Conservation (phyloP, 1,284 basidiomycete genomes). For the Fomes fomentarius region DNA sequence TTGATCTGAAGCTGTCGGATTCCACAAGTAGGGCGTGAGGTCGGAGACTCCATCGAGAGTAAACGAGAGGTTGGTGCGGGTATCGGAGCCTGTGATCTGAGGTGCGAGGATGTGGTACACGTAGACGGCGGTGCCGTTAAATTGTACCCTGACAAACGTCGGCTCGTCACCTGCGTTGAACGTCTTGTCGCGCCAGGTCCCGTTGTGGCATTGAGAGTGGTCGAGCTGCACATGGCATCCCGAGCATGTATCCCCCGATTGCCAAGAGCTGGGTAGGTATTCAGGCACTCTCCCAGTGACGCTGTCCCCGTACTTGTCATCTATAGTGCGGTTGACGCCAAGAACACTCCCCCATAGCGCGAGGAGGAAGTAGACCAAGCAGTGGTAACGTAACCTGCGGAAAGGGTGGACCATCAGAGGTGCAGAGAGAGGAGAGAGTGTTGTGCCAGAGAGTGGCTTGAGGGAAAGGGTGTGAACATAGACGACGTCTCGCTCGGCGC, state of each 20-base stretch:
- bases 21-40: constrained; percentile 24
- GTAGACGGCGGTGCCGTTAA: constrained; percentile 34
- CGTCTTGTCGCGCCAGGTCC: not conserved
- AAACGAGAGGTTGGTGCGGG: constrained; percentile 30
- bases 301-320: no score
- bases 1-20: constrained; percentile 16
- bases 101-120: constrained; percentile 35
- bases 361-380: no score
- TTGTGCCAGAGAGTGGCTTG: no score
- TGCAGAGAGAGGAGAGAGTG: no score
- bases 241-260: not conserved
- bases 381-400: no score
- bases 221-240: not conserved
- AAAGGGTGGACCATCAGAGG: no score
- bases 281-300: no score
- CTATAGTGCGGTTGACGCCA: no score
- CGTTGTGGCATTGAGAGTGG: not conserved
- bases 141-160: not conserved
- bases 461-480: no score
- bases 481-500: no score
- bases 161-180: not conserved
- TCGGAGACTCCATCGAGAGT: constrained; percentile 26
- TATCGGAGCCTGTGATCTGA: constrained; percentile 20
- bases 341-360: no score
- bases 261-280: no score